Base-by-base conservation (phyloP, 1,284 basidiomycete genomes). In the Anthracocystis setariae region DNA sequence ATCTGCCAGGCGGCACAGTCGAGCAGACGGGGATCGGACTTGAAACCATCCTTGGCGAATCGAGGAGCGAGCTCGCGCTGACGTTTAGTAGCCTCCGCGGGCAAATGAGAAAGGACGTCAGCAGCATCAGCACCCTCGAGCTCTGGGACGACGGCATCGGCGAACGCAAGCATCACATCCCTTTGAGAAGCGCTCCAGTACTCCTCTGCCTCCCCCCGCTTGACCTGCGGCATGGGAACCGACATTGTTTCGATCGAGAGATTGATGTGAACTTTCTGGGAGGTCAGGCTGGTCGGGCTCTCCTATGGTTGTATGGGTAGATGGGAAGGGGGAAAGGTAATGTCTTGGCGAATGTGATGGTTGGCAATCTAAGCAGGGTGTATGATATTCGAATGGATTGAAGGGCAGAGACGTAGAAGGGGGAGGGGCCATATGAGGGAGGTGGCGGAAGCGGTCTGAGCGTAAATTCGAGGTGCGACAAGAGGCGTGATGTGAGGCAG, bases 111-210 rank as follows among this genome's bases (percentile, higher is more conserved):
- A 29, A 77, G 56, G 20, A 80, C 62, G n/a, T 65, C 37, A 13
- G 76, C 77, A 12, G 70, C 70, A 24, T 81, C 79, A 4, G 52
- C 56, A 23, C 65, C 75, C 10, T 74, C 62, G 27, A 82, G 71
- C 25, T 73, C 47, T 1, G 78, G 79, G 2, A 82, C 64, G 38
- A 80, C 61, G 37, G 75, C 69, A 43, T 82, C 75, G n/a, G 71
- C 78, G n/a, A 82, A 56, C 40, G 81, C 79, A 12, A 62, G 55
- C 49, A 82, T 57, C 2, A 72, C 77, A 38, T 76, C 53, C 24
- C 61, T 39, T 53, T 78, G 76, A 20, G 45, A 56, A 0, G 56
- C 39, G 12, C 39, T 63, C 74, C 74, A 76, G 13, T 63, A 51
- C 8, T 73, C 73, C 13, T 67, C 63, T 7, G 75, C 75, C 56